Base-by-base conservation (phyloP, 805 yeast species). In the Maudiozyma pseudohumilis region DNA sequence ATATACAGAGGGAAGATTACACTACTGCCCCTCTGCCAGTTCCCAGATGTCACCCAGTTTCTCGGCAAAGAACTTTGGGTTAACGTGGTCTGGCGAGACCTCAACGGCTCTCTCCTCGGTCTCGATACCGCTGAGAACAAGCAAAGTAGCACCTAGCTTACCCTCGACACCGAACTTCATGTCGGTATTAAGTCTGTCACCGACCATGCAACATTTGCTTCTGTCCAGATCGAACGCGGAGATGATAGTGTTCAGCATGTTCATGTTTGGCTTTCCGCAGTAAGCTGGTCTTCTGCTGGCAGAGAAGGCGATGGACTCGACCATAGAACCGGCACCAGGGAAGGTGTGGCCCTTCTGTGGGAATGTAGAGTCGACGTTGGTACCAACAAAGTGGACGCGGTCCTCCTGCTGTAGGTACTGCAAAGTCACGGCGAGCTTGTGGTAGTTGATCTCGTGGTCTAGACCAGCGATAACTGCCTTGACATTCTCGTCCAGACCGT, bases 271-370 rank as follows among this genome's bases (percentile, higher is more conserved):
- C 56, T 92, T 92, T 38, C 98, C 98, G 51, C 96, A 82, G 2
- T 89, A 81, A 38, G 78, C 77, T 1, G 98, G 97, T 44, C 72
- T 64, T 47, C 96, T 72, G n/a, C 85, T 88, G 17, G 84, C 63
- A 10, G 89, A 79, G 47, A 63, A 75, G 2, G 84, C 74, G 13
- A 85, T 77, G 0, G 87, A 70, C 47, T 85, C 83, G 31, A 89
- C 78, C 46, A 86, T 74, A 2, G 96, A 79, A 1, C 98, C 98
- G 1, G 98, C 97, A 22, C 98, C 98, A 15, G 96, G 94, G 35
- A 92, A 70, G 34, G 84, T 72, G 49, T 74, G 68, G 1, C 95
- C 96, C 59, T 83, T 79, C 41, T 82, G 75, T 2, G 98, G 98
- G 66, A 77, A 92, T 0, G 98, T 92, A 1, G 95, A 81, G 60